Base-by-base conservation (phyloP, 345 rosid genomes). In the Eucalyptus curtisii region DNA sequence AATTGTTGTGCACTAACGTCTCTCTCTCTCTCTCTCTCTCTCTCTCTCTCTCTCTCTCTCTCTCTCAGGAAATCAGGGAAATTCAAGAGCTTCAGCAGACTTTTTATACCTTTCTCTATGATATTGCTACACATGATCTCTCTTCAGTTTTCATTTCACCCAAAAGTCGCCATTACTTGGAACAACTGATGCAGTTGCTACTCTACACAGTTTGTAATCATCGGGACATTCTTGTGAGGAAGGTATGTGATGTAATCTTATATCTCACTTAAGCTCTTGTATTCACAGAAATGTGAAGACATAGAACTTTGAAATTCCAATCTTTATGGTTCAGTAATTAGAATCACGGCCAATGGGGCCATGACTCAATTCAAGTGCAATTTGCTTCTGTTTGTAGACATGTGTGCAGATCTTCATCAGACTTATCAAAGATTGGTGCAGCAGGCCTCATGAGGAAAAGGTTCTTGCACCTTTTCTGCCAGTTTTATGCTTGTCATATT, bases 351-450 rank as follows among this genome's bases (percentile, higher is more conserved):
- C 27, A 76, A 76, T 76, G 14, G 82, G 82, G 45, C 27, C 27
- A 76, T 76, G 82, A 76, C 47, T 37, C 82, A 37, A 76, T 66
- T 19, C 80, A 80, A 13, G 59, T 81, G 61, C 45, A 47, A 81
- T 55, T 87, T 49, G 85, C 86, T 90, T 76, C 27, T 76, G 82
- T 88, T 80, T 87, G 89, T 92, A 98, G 99, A 94, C 96, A 81
- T 95, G 98, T 80, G 99, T 96, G 87, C 99, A 98, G 93, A 98
- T 98, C 91, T 96, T 98, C 92, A 92, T 92, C 86, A 94, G 94
- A 91, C 92, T 98, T 88, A 96, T 96, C 71, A 97, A 97, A 94
- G 99, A 98, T 92, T 97, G 99, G 99, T 94, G 96, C 87, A 90
- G 90, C 68, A 89, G 92, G 89, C 92, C 96, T 76, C 88, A 86